Evolutionary conservation across 2,329 filamentous ascomycete genomes (phyloP), one percentile per base, ranked within the genome.

Genomic region (Phaeosphaeria sp.): DNA sequence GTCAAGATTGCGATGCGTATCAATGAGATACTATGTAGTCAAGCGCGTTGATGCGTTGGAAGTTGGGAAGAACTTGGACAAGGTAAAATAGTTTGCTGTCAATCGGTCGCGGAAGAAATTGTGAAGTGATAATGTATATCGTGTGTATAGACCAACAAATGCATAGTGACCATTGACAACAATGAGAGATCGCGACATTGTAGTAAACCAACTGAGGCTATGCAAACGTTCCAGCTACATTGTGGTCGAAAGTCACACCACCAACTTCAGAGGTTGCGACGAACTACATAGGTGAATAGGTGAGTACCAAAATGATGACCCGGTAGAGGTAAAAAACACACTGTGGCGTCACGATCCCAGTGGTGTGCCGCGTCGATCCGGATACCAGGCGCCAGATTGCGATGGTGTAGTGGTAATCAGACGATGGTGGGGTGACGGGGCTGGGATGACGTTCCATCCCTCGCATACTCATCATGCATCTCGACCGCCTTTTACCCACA

Each of bases 401-500:
- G 7, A 3, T 6, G 44, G 15, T 47, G 44, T 18, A 33, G 20
- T 18, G 27, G 46, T 33, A 7, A n/a, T 11, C 15, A 25, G 46
- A n/a, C 6, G 24, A 20, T 51, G 49, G 36, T 43, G 9, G 24
- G 50, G 21, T 20, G 50, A 25, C 45, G 40, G 40, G 21, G 42
- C 24, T n/a, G 42, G 24, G 49, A 33, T 45, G 39, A 52, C 27
- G 42, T 20, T 30, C 42, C 39, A 44, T 43, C 15, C 36, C 30
- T 43, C 8, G 18, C 24, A 52, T 43, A 15, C 15, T 25, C 3
- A 52, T 52, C 40, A 27, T 44, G 50, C 40, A 36, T 36, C 40
- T 45, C 50, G 40, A 52, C 50, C 50, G 50, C 50, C 50, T 44
- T 52, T 45, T 46, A 15, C 50, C 40, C 50, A 46, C 50, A 52